A percentile compares a stretch with the other conserved stretches of the same genome.
Conservation (phyloP, 2,329 filamentous ascomycete genomes). For the Aureobasidium uvarum region DNA sequence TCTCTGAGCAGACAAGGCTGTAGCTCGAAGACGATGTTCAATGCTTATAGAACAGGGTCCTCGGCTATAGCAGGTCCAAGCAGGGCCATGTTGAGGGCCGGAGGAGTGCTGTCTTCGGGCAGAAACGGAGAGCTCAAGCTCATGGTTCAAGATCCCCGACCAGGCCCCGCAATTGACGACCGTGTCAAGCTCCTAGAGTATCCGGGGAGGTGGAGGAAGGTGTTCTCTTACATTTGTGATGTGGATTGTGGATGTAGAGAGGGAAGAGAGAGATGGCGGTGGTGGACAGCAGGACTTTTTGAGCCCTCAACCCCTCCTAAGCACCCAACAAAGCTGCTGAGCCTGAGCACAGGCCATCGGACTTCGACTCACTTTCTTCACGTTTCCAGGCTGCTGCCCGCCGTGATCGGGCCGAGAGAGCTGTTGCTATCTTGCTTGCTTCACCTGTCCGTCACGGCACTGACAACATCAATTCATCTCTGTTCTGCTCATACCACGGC, state of each 20-base stretch:
- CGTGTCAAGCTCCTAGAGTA: slow-evolving; percentile 18
- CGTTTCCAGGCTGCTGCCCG: neutral
- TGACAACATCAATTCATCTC: neutral
- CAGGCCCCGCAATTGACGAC: slow-evolving; percentile 20
- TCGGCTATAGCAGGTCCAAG: slow-evolving; percentile 25
- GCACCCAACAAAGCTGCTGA: slow-evolving; percentile 20
- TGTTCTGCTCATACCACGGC: neutral
- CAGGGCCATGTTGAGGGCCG: neutral
- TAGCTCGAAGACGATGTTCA: neutral
- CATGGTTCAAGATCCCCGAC: neutral
- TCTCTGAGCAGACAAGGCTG: neutral
- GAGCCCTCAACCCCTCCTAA: slow-evolving; percentile 19
- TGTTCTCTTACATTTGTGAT: slow-evolving; percentile 7
- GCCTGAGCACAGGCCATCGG: slow-evolving; percentile 15
- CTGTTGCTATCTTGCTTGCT: neutral
- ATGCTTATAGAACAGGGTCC: slow-evolving; percentile 13
- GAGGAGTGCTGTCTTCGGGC: slow-evolving; percentile 10
- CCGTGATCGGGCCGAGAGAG: slow-evolving; percentile 22
- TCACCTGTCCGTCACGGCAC: slow-evolving; percentile 2
- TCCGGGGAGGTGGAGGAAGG: slow-evolving; percentile 4
- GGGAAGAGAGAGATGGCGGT: neutral
- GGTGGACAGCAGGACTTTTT: slow-evolving; percentile 17
- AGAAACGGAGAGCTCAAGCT: slow-evolving; percentile 22
- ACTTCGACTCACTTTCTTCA: slow-evolving; percentile 11
- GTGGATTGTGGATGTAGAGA: slow-evolving; percentile 19